Evolutionary conservation across 345 rosid genomes (phyloP).

Genomic region (Sisymbrium altissimum): DNA sequence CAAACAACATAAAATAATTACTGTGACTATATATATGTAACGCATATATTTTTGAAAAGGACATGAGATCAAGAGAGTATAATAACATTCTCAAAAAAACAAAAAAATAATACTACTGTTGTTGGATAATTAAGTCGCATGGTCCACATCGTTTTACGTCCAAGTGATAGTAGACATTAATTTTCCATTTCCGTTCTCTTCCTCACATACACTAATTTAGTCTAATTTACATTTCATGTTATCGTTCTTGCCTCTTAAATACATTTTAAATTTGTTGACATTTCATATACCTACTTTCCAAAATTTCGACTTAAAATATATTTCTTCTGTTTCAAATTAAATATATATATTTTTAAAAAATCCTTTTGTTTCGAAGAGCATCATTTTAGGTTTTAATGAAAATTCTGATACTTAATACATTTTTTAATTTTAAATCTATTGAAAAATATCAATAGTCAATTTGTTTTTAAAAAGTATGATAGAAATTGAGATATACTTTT

Average conservation of each 20-base stretch:
- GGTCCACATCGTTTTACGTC: slow-evolving; percentile 30
- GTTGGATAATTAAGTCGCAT: slow-evolving; percentile 1
- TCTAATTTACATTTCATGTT: background rate
- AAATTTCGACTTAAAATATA: background rate
- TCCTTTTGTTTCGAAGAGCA: no score
- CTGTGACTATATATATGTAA: slow-evolving; percentile 3
- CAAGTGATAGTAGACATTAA: background rate
- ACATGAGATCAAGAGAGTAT: slow-evolving; percentile 9
- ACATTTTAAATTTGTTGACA: slow-evolving; percentile 7
- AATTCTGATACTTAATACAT: no score
- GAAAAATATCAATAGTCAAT: no score
- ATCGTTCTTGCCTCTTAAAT: background rate
- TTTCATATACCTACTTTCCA: background rate
- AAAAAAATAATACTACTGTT: background rate
- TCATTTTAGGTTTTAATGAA: no score
- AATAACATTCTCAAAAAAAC: background rate
- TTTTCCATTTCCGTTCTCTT: background rate
- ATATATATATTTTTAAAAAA: no score
- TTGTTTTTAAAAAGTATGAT: no score
- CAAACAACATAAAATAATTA: no score
- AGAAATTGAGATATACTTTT: no score
- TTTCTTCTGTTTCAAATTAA: no score
- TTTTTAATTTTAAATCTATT: no score
- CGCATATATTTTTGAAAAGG: slow-evolving; percentile 15
- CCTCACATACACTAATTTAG: background rate